Evolutionary conservation across 352 stramenopile species (phyloP), one percentile per base, ranked within the genome.

Genomic region (Pythium monospermum): DNA sequence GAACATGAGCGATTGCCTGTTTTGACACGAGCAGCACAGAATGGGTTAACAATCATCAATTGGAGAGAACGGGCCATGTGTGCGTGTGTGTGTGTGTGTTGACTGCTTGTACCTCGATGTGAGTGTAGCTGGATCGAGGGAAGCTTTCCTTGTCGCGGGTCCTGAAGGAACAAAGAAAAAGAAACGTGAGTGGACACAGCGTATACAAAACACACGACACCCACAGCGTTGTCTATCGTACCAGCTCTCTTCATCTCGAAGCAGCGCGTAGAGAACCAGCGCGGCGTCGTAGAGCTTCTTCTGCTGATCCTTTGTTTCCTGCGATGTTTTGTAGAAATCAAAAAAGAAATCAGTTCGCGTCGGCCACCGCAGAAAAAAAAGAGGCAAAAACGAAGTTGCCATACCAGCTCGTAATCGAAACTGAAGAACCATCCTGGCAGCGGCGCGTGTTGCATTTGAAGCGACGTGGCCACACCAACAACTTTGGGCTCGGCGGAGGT

Each of bases 111-210:
- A 87, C 79, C 44, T 85, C 65, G n/a, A 87, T 52, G 47, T 76
- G 54, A 16, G 79, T 91, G 60, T 88, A 91, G 36, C 73, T 86
- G 3, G 79, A 91, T 16, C 76, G 73, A 1, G 79, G 79, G 48
- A 88, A 91, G 53, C 79, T 91, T 18, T 91, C 79, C 53, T 87
- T 86, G 51, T 91, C 79, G 3, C 76, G 79, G 15, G 57, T 82
- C 79, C 79, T 87, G 47, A 28, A 49, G 22, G 25, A n/a, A n/a
- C n/a, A n/a, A n/a, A n/a, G n/a, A n/a, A n/a, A n/a, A n/a, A n/a
- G n/a, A n/a, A n/a, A n/a, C n/a, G n/a, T n/a, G n/a, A n/a, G n/a
- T n/a, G n/a, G n/a, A n/a, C 18, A 35, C 15, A 42, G 15, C 36
- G 19, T 11, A 42, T 42, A 18, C 36, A 23, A 42, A n/a, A 42